Base-by-base conservation (phyloP, 768 basidiomycete species). In the Kondoa malvinella region DNA sequence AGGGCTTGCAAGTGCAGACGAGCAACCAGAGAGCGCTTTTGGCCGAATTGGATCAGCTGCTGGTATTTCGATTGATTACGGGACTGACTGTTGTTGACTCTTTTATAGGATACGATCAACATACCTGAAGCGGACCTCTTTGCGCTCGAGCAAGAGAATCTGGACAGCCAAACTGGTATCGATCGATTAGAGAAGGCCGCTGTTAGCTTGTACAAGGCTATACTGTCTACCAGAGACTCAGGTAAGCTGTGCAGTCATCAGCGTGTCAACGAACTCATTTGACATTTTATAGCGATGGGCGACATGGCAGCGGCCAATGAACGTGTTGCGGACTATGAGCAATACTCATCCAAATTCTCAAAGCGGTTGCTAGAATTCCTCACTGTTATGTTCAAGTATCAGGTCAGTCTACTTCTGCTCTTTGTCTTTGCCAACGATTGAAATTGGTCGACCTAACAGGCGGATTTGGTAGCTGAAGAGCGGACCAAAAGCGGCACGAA, bases 241-340 rank as follows among this genome's bases (percentile, higher is more conserved):
- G 90, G 91, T 89, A 69, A 64, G 78, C 69, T 14, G n/a, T 17
- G 56, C 65, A 26, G 57, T 57, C 8, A 63, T 61, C 29, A 12
- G 21, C 15, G 30, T 59, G 21, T n/a, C 34, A n/a, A 4, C 34
- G 68, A 33, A 33, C 64, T 57, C 58, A 25, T 56, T 21, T 50
- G 32, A 26, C 17, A 40, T 56, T 57, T 0, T n/a, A 14, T 65
- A 72, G 73, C 69, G 58, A 72, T 71, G 64, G 72, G 72, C 86
- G 94, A 94, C 74, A 94, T 96, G 86, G 90, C 92, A n/a, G 92
- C 92, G 4, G 92, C 91, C 0, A 92, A 92, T 83, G 92, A 92
- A 77, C 81, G 92, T 30, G 79, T 95, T 69, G 84, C 86, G 70
- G 94, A 96, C 76, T 97, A 97, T 75, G 82, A 83, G 68, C 90